Conservation (phyloP, 441 rosid genomes). For the Populus hybrid region DNA sequence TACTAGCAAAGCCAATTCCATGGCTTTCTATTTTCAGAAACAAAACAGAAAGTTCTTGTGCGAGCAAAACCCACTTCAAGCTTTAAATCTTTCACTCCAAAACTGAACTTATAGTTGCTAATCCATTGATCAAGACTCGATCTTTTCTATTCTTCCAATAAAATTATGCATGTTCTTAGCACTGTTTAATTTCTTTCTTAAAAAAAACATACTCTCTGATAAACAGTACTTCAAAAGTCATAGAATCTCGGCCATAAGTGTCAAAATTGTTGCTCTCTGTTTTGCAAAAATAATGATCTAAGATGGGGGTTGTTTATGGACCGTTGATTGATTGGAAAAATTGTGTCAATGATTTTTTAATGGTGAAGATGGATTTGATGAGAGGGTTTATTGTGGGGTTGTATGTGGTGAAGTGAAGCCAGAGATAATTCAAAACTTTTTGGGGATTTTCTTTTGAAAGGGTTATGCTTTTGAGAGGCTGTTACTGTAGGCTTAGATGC, state of each 20-base stretch:
- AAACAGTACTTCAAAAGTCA: not conserved
- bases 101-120: not conserved
- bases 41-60: constrained; percentile 14
- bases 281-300: not conserved
- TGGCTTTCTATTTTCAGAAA: constrained; percentile 11
- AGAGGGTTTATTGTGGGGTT: not conserved
- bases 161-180: not conserved
- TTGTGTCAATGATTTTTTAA: not conserved
- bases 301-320: not conserved
- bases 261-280: not conserved
- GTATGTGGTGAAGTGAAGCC: not conserved
- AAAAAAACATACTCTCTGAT: not conserved
- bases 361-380: not conserved
- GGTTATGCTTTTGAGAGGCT: not conserved
- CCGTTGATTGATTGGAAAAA: not conserved
- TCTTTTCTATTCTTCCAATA: not conserved
- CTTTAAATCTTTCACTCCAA: not conserved
- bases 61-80: not conserved
- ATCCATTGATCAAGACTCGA: constrained; percentile 14
- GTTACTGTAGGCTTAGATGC: not conserved
- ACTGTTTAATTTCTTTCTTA: not conserved
- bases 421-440: not conserved
- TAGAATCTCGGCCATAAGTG: constrained; percentile 23
- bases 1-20: constrained; percentile 65
- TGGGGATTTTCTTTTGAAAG: not conserved